These are phyloP conservation scores for Domatiomyces catenatus DNA, from an alignment of 2,329 filamentous ascomycete species.

Conservation along the genomic window DNA sequence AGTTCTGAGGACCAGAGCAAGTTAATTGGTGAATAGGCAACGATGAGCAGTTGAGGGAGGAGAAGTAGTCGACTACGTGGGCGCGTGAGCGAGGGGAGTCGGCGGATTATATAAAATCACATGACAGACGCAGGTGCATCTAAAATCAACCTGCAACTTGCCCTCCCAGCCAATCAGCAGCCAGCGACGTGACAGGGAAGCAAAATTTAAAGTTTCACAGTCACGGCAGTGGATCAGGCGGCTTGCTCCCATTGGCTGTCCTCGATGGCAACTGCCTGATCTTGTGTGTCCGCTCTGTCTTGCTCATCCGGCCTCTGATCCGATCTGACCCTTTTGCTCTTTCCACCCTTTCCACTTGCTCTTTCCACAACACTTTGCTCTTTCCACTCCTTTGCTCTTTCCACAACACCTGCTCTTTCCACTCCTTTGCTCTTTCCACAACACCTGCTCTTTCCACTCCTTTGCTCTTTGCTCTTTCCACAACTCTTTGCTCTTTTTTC, in stretches of 20 bases:
- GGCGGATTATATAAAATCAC: constrained; percentile 19
- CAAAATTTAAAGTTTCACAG: background rate
- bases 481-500: no score
- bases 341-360: no score
- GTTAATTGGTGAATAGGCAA: constrained; percentile 4
- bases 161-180: background rate
- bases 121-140: constrained; percentile 3
- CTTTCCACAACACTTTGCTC: background rate
- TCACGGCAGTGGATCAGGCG: background rate
- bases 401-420: no score
- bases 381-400: no score
- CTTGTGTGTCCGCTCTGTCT: constrained; percentile 7
- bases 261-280: constrained; percentile 1
- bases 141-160: background rate
- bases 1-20: background rate
- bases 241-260: constrained; percentile 4
- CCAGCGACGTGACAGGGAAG: background rate
- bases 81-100: constrained; percentile 19
- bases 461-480: no score
- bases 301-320: constrained; percentile 6
- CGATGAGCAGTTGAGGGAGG: background rate
- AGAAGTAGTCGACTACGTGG: constrained; percentile 20
- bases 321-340: background rate
- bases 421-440: no score
- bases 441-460: no score